Evolutionary conservation across 108 stramenopile genomes (phyloP).

Genomic region (Fragilariopsis cylindrus): DNA sequence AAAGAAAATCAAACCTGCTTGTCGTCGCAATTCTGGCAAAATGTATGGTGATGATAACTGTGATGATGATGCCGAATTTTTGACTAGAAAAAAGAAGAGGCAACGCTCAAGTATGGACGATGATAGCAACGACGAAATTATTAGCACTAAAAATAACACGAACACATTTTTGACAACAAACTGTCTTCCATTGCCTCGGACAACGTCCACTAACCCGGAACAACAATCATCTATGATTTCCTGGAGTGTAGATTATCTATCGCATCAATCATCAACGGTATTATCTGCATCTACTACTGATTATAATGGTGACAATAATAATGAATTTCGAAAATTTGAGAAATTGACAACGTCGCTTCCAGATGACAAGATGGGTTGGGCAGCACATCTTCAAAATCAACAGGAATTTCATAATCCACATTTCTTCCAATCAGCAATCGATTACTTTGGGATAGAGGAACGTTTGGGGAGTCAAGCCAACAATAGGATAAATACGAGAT

Average conservation of each 20-base stretch:
- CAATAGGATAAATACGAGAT: not conserved
- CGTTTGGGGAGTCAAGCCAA: conserved; percentile 19
- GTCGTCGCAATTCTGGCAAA: conserved; percentile 1
- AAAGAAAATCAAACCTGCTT: not conserved
- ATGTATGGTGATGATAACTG: not conserved
- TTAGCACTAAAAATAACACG: not conserved
- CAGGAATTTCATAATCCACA: conserved; percentile 53
- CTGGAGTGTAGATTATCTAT: not conserved
- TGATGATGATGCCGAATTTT: too few relatives aligned
- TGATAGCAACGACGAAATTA: not conserved
- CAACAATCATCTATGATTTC: conserved; percentile 3
- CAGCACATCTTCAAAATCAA: conserved; percentile 30
- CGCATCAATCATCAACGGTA: not conserved
- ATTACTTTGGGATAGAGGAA: conserved; percentile 41
- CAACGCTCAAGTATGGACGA: not conserved
- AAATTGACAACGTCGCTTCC: not conserved
- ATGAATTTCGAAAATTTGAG: conserved; percentile 7
- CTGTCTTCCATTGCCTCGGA: not conserved
- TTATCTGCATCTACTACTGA: not conserved
- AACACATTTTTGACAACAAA: not conserved
- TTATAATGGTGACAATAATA: not conserved
- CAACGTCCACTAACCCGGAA: not conserved
- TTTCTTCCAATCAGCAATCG: conserved; percentile 43
- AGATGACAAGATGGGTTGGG: conserved; percentile 24
- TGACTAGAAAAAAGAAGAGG: not conserved